A percentile compares a stretch with the other conserved stretches of the same genome.
These are phyloP conservation scores for Auricularia sp. DNA, from an alignment of 768 basidiomycete genomes.

Conservation along the genomic window DNA sequence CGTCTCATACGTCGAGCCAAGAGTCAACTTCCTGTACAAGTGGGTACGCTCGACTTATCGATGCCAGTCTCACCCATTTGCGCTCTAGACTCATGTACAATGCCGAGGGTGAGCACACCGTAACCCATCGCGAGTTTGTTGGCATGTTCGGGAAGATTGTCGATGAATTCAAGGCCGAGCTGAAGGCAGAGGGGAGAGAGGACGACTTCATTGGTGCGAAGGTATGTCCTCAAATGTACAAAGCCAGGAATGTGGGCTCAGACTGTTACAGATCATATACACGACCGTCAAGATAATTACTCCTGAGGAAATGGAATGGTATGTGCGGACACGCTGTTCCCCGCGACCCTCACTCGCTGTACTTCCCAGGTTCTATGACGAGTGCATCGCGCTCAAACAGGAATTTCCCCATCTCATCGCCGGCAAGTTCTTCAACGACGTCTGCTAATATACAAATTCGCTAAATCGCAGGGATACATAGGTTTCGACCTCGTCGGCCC, in stretches of 20 bases:
- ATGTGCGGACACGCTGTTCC: constrained; percentile 14
- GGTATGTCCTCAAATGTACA: constrained; percentile 23
- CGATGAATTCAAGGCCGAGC: constrained; percentile 41
- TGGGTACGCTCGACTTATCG: constrained; percentile 19
- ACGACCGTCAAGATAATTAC: constrained; percentile 48
- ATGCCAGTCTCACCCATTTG: not conserved
- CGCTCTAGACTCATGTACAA: constrained; percentile 42
- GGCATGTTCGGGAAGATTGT: constrained; percentile 41
- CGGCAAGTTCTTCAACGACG: constrained; percentile 22
- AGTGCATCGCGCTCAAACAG: constrained; percentile 64
- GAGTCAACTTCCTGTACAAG: constrained; percentile 56
- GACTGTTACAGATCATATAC: constrained; percentile 52
- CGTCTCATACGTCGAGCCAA: constrained; percentile 58
- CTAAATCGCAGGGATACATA: constrained; percentile 14
- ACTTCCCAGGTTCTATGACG: constrained; percentile 32
- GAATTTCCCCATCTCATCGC: constrained; percentile 65
- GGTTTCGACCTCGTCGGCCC: constrained; percentile 78
- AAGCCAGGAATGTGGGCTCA: not conserved
- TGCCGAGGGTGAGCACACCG: constrained; percentile 43
- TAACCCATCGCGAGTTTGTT: constrained; percentile 54
- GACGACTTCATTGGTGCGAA: constrained; percentile 59
- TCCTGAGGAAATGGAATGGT: constrained; percentile 49
- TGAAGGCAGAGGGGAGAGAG: constrained; percentile 41
- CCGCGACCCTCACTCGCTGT: not conserved
- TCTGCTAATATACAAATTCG: too few relatives aligned